A percentile compares a stretch with the other conserved stretches of the same genome.
phyloP scores from a whole-genome alignment of 2,329 filamentous ascomycete genomes.

The Botrytis porri region DNA sequence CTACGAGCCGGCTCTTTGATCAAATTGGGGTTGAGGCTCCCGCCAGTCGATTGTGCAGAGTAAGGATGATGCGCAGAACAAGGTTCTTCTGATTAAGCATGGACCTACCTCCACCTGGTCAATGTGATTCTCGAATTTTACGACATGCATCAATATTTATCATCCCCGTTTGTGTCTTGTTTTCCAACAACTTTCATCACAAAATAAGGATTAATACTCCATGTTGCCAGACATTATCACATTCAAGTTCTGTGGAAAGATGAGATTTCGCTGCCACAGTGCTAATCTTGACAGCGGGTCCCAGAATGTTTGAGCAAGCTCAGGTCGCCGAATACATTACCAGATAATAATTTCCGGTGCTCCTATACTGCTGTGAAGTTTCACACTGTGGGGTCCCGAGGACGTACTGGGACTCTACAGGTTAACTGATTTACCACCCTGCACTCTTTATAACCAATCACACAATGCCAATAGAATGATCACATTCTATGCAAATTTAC shows the following conservation, averaged over 20 bases:
- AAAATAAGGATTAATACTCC: neutral
- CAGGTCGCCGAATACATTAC: constrained; percentile 16
- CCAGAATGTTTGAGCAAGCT: neutral
- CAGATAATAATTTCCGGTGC: neutral
- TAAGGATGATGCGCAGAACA: neutral
- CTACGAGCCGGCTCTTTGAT: constrained; percentile 1
- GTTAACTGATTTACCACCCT: constrained; percentile 13
- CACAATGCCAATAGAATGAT: neutral
- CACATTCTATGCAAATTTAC: neutral
- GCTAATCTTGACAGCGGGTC: constrained; percentile 1
- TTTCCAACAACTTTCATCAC: neutral
- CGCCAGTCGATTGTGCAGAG: neutral
- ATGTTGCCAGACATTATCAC: neutral
- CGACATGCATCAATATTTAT: neutral
- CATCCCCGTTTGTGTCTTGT: neutral
- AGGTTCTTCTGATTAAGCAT: constrained; percentile 1
- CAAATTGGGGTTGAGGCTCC: neutral
- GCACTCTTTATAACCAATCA: neutral
- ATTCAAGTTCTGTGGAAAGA: neutral
- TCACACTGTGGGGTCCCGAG: constrained; percentile 4
- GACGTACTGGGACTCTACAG: neutral
- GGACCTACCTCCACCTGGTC: neutral
- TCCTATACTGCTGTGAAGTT: constrained; percentile 11
- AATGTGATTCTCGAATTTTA: neutral
- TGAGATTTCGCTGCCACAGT: neutral